Conservation (phyloP, 345 rosid species). For the Melaleuca quinquenervia region DNA sequence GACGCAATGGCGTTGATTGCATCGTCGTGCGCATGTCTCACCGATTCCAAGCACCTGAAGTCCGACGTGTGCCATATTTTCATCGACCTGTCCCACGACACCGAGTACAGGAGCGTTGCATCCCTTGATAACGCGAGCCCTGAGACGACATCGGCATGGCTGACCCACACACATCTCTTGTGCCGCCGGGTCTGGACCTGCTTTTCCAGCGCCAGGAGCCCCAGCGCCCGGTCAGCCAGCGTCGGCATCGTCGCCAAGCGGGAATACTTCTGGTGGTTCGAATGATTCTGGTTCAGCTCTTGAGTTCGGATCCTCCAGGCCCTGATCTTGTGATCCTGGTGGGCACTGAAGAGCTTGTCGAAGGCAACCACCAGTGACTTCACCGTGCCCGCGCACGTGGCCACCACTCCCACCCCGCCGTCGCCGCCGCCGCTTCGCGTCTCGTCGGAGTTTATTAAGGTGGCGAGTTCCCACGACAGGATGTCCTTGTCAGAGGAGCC, state of each 20-base stretch:
- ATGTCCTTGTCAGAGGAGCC: constrained; percentile 64
- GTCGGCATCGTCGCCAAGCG: constrained; percentile 83
- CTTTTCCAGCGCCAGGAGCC: constrained; percentile 45
- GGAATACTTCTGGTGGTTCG: constrained; percentile 27
- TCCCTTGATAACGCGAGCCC: constrained; percentile 66
- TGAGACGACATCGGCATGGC: constrained; percentile 76
- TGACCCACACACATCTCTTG: constrained; percentile 75
- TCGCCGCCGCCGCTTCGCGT: constrained; percentile 1
- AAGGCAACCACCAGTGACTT: constrained; percentile 56
- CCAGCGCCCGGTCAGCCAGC: constrained; percentile 54
- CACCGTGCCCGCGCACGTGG: constrained; percentile 59
- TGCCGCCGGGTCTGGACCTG: constrained; percentile 68
- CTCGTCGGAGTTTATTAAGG: constrained; percentile 16
- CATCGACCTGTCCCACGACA: constrained; percentile 90
- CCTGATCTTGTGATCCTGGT: constrained; percentile 91
- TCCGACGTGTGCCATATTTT: constrained; percentile 76
- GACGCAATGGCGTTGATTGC: constrained; percentile 71
- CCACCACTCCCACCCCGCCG: constrained; percentile 13
- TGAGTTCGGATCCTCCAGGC: constrained; percentile 65
- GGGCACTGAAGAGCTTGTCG: constrained; percentile 81
- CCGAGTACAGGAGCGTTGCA: constrained; percentile 63
- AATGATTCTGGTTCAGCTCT: constrained; percentile 2
- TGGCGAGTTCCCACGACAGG: constrained; percentile 40
- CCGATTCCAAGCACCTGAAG: constrained; percentile 78
- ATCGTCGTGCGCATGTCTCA: constrained; percentile 75